Evolutionary conservation across 441 rosid genomes (phyloP).

Genomic region (Populus hybrid): DNA sequence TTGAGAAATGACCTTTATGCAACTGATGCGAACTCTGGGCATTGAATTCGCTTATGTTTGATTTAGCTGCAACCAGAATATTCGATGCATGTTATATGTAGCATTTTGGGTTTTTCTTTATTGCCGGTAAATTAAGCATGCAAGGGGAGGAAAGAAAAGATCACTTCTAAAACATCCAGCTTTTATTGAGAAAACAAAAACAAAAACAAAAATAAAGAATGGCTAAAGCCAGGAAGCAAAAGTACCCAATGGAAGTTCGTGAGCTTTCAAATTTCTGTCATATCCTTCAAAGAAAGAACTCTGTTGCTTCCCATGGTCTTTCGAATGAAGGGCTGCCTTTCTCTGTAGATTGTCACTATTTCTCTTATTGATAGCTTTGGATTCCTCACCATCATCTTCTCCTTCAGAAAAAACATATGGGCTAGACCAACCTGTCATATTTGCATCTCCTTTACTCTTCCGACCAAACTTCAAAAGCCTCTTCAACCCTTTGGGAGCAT

Average conservation of each 20-base stretch:
- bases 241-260: conserved; percentile 39
- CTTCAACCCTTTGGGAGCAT: conserved; percentile 69
- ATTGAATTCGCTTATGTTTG: conserved; percentile 18
- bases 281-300: conserved; percentile 25
- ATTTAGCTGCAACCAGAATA: conserved; percentile 31
- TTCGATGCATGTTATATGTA: background rate
- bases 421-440: conserved; percentile 55
- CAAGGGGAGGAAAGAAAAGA: background rate
- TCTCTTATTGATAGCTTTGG: conserved; percentile 45
- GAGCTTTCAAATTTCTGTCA: conserved; percentile 31
- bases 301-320: conserved; percentile 38
- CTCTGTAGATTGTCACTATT: conserved; percentile 44
- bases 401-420: conserved; percentile 68
- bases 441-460: conserved; percentile 68
- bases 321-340: conserved; percentile 49
- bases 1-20: conserved; percentile 28
- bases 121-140: background rate
- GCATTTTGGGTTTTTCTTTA: too few species aligned
- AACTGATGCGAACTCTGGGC: conserved; percentile 29
- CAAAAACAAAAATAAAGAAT: background rate
- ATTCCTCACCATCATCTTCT: conserved; percentile 59
- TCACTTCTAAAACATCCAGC: background rate
- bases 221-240: conserved; percentile 7
- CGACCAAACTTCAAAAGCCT: conserved; percentile 68
- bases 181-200: conserved; percentile 1